Conservation (phyloP, 176 grass and related monocot genomes). For the Rhynchospora pubera region DNA sequence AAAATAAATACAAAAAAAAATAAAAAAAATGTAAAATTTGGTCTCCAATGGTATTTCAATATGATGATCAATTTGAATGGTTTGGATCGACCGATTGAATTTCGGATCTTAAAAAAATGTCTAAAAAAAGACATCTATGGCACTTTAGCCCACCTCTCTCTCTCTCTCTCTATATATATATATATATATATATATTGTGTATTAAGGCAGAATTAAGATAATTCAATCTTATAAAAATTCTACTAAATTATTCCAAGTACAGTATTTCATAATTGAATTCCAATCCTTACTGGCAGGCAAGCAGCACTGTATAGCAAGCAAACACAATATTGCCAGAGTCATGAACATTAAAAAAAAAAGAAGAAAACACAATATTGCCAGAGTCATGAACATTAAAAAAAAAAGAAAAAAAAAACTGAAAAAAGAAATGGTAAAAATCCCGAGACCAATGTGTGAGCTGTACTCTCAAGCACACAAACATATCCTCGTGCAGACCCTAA, state of each 20-base stretch:
- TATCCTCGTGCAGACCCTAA: background rate
- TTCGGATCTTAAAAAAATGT: no score
- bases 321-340: no score
- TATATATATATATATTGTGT: no score
- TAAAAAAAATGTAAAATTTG: no score
- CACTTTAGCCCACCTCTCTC: no score
- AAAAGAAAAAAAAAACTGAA: background rate
- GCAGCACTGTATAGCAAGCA: background rate
- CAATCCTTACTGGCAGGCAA: background rate
- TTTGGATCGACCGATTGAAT: no score
- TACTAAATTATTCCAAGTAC: background rate
- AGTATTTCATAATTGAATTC: background rate
- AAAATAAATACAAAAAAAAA: no score
- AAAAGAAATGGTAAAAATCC: background rate
- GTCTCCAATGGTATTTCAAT: no score
- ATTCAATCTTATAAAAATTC: background rate
- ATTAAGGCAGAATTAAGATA: background rate
- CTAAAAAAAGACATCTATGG: no score
- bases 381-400: background rate
- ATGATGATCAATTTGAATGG: no score
- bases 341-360: background rate
- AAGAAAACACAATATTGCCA: background rate
- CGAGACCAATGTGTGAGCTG: background rate
- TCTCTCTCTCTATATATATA: no score
- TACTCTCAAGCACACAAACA: background rate